Conservation (phyloP, 2,329 filamentous ascomycete genomes). For the Helotiales sp. region DNA sequence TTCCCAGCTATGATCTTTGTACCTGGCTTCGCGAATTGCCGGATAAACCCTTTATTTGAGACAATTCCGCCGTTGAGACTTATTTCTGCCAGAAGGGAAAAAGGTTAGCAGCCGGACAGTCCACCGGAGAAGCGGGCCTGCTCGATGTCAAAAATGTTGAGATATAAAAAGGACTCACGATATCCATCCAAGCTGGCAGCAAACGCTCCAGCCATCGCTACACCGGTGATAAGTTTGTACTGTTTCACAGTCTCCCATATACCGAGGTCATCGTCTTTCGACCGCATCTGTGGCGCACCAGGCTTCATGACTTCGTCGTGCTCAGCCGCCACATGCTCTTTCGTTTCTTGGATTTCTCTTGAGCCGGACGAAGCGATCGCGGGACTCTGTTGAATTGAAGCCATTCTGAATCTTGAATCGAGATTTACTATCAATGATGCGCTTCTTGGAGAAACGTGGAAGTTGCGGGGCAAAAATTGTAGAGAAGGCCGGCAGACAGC, state of each 20-base stretch:
- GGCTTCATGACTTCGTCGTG: conserved; percentile 16
- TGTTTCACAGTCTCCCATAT: conserved; percentile 46
- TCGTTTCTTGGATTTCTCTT: conserved; percentile 6
- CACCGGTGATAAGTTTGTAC: conserved; percentile 45
- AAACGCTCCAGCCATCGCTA: conserved; percentile 50
- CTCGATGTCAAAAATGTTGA: too few species aligned
- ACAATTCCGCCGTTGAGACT: conserved; percentile 35
- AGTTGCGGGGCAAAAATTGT: background rate
- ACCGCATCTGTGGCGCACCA: conserved; percentile 43
- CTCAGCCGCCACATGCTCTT: conserved; percentile 3
- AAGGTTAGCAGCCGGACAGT: too few species aligned
- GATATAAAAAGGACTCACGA: conserved; percentile 29
- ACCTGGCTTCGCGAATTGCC: conserved; percentile 25
- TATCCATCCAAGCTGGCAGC: conserved; percentile 50
- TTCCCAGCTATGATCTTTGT: conserved; percentile 35
- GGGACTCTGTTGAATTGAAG: background rate
- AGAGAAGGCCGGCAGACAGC: background rate
- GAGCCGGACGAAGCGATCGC: background rate
- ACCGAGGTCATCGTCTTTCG: conserved; percentile 45
- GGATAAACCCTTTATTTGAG: conserved; percentile 32
- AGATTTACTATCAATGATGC: too few species aligned
- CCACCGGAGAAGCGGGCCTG: too few species aligned
- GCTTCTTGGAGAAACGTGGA: too few species aligned
- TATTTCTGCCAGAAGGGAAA: conserved; percentile 31
- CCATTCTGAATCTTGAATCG: background rate